Base-by-base conservation (phyloP, 2,329 filamentous ascomycete genomes). In the Xylariaceae sp. region DNA sequence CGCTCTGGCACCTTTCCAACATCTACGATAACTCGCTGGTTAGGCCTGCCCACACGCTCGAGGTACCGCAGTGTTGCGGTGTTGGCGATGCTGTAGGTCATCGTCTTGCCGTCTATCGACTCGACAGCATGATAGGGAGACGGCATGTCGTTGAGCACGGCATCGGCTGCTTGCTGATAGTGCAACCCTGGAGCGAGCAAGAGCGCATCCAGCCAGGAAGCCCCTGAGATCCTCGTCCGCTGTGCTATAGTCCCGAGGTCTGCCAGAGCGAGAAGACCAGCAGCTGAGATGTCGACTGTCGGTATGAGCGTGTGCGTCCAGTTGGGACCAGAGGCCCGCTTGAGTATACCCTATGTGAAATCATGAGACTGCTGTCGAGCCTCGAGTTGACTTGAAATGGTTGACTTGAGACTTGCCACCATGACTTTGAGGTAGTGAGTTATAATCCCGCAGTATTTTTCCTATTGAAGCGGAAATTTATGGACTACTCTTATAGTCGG, bases 171-270 rank as follows among this genome's bases (percentile, higher is more conserved):
- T 65, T 86, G 82, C 65, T 87, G 82, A 64, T 80, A 81, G 70
- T 87, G 85, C 54, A 87, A 68, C 0, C 85, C 84, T 0, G 84
- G 84, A 1, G 81, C 82, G 2, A 87, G 75, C 10, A 86, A 74
- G 9, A 87, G 74, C 6, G 74, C 74, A 68, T 87, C 84, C 0
- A 84, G 72, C 74, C 80, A 82, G 1, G 78, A 79, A 1, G 82
- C 80, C 30, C 84, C 84, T 1, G 77, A 78, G 50, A 86, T 75
- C 13, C 77, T 79, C 2, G 84, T 86, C 5, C 83, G 78, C 51
- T 80, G 74, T 4, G 82, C 80, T 30, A 85, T 75, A 1, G 80
- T 83, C 42, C 76, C 75, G 45, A 87, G 76, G 61, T 86, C 82
- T 2, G 84, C 84, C 13, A 87, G 78, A 6, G 81, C 82, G 18